Evolutionary conservation across 306 rosid species (phyloP), one percentile per base, ranked within the genome.

Genomic region (Quercus dentata): DNA sequence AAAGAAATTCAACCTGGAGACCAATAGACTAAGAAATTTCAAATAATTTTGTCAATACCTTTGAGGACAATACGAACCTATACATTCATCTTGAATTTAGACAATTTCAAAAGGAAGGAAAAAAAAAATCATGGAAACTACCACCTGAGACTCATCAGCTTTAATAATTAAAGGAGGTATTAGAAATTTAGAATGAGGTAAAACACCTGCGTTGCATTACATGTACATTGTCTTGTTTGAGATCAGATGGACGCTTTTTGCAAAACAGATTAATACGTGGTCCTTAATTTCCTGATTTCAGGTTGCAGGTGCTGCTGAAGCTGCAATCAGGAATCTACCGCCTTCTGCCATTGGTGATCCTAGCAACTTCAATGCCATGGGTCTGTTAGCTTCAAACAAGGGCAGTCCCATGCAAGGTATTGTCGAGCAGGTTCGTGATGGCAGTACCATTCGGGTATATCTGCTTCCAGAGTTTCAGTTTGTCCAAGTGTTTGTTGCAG

Each of bases 361-460:
- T 79, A 83, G 92, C 85, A 94, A 91, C 89, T 87, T 94, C 27
- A 92, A 92, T 71, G 97, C 97, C 25, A 86, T 88, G 97, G 81
- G 91, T 86, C 80, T 94, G 54, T 87, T 94, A 77, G 89, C 89
- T 71, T 87, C 87, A 83, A 92, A 92, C 88, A 94, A 92, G 75
- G 98, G 98, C 49, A 85, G 78, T 70, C 91, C 97, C 63, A 88
- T 96, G 98, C 85, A 92, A 85, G 94, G 86, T 62, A 80, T 92
- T 83, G 98, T 92, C 30, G 98, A 94, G 89, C 97, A 94, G 84
- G 90, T 92, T 87, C 98, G 97, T 18, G 98, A 92, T 87, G 98
- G 94, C 61, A 94, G 98, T 77, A 92, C 97, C 31, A 69, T 94
- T 25, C 90, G 98, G 25, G 90, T 89, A 55, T 92, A 92, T 82